Evolutionary conservation across 2,329 filamentous ascomycete species (phyloP).

Genomic region (Sporothrix schenckii): DNA sequence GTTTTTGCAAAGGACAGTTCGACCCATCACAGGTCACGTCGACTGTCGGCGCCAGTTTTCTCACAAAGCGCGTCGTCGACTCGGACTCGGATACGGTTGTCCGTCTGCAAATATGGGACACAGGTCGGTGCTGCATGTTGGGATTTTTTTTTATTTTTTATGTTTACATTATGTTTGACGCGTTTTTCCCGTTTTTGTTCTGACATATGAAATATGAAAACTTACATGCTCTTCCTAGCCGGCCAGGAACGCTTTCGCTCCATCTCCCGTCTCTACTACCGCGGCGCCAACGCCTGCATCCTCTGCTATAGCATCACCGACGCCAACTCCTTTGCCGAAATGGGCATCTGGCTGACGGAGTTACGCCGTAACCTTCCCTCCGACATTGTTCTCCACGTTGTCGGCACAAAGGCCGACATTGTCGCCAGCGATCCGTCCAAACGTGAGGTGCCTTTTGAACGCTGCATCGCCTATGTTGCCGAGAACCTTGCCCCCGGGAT

Average conservation of each 20-base stretch:
- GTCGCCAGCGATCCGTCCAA: conserved; percentile 78
- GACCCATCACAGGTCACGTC: conserved; percentile 65
- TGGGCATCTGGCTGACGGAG: conserved; percentile 89
- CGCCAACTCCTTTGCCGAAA: conserved; percentile 81
- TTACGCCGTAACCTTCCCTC: conserved; percentile 75
- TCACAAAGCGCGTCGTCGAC: conserved; percentile 79
- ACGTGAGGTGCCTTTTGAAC: conserved; percentile 88
- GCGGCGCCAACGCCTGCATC: conserved; percentile 90
- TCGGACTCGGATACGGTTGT: conserved; percentile 83
- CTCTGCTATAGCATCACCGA: conserved; percentile 95
- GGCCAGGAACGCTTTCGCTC: conserved; percentile 94
- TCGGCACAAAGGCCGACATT: conserved; percentile 91
- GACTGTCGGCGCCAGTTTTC: conserved; percentile 79
- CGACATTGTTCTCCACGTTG: conserved; percentile 87
- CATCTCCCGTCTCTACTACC: conserved; percentile 94
- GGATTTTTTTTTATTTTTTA: neutral
- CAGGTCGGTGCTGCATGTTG: conserved; percentile 54
- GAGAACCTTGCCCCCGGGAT: conserved; percentile 80
- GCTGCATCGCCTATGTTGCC: conserved; percentile 92
- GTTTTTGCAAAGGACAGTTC: conserved; percentile 74
- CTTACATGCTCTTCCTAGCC: conserved; percentile 48
- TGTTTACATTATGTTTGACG: neutral
- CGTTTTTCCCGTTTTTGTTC: conserved; percentile 32
- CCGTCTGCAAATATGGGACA: conserved; percentile 95
- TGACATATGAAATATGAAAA: neutral